Percentiles rank a stretch among this genome's conserved stretches.
phyloP scores from a whole-genome alignment of 176 grass and related monocot species.

The Juncus effusus region DNA sequence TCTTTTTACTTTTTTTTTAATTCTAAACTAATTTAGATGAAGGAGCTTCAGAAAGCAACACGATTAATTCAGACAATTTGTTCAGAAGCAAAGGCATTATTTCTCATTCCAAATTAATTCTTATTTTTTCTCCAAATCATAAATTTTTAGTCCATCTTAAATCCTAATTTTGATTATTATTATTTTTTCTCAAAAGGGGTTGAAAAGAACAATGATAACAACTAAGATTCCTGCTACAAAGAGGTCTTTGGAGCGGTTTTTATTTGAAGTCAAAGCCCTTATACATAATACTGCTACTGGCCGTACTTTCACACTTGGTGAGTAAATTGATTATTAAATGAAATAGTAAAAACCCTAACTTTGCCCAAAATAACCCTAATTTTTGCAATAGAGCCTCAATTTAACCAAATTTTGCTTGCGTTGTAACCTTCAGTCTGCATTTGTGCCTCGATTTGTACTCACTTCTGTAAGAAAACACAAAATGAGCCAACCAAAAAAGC shows the following conservation, averaged over 20 bases:
- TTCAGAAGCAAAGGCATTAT: slow-evolving; percentile 68
- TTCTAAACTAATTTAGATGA: slow-evolving; percentile 50
- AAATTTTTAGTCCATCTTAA: neutral
- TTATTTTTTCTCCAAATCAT: too few relatives aligned
- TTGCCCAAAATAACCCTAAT: neutral
- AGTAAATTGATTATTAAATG: slow-evolving; percentile 9
- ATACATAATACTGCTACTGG: slow-evolving; percentile 52
- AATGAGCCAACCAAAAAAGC: too few relatives aligned
- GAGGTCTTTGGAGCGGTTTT: slow-evolving; percentile 66
- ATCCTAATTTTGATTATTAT: neutral
- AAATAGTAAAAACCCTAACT: neutral
- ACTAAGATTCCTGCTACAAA: slow-evolving; percentile 79
- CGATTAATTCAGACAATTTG: slow-evolving; percentile 84
- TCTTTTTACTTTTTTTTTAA: neutral
- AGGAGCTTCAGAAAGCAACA: slow-evolving; percentile 68
- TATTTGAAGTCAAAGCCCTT: slow-evolving; percentile 81
- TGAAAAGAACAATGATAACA: slow-evolving; percentile 79
- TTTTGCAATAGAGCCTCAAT: neutral
- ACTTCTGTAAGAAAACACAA: too few relatives aligned
- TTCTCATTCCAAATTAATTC: neutral
- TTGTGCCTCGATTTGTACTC: neutral
- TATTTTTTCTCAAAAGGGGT: slow-evolving; percentile 35
- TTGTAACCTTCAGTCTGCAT: neutral
- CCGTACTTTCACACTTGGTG: slow-evolving; percentile 53
- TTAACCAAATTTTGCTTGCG: neutral